phyloP scores from a whole-genome alignment of 139 green algal species.

The Ulvella scutata region DNA sequence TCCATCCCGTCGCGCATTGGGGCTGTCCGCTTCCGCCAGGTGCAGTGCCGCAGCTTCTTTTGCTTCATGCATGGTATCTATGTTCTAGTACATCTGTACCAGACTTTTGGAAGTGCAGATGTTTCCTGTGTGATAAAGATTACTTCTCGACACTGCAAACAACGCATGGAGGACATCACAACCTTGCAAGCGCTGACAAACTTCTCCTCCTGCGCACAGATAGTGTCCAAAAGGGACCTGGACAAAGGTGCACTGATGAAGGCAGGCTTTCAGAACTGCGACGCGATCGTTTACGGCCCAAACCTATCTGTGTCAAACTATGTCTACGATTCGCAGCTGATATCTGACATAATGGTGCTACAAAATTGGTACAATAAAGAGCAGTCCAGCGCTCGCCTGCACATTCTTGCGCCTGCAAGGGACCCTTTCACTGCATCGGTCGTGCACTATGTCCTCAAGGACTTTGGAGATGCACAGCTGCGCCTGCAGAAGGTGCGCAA shows the following conservation, averaged over 20 bases:
- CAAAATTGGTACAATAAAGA: not conserved
- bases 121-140: no score
- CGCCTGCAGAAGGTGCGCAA: not conserved
- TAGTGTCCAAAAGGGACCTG: not conserved
- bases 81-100: no score
- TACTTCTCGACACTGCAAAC: no score
- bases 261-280: not conserved
- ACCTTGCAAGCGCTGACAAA: no score
- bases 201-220: not conserved
- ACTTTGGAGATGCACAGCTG: not conserved
- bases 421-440: not conserved
- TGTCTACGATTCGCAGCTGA: not conserved
- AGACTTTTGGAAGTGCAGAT: no score
- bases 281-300: not conserved
- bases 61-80: no score
- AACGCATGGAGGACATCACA: no score
- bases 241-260: not conserved
- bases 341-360: constrained; percentile 1
- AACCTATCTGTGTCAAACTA: not conserved
- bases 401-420: not conserved
- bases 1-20: not conserved
- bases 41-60: not conserved
- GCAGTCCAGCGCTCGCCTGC: not conserved
- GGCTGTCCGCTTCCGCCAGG: not conserved
- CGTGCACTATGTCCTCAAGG: not conserved